These are phyloP conservation scores for Paramecium primaurelia DNA, from an alignment of 73 alveolate species.

Conservation along the genomic window DNA sequence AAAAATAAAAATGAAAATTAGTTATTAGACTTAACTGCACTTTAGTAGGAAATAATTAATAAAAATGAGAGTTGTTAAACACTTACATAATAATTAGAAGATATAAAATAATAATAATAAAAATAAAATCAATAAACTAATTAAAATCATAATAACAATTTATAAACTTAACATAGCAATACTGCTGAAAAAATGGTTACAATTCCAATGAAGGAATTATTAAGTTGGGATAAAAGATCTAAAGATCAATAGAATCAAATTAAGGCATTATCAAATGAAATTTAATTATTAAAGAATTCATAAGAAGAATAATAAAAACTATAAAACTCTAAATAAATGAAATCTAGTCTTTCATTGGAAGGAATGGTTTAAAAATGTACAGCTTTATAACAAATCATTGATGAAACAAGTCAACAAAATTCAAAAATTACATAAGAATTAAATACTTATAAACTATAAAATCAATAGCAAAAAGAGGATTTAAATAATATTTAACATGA, in stretches of 20 bases:
- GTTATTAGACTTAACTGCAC: background rate
- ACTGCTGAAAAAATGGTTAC: slow-evolving; percentile 20
- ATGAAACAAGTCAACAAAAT: background rate
- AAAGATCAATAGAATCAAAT: slow-evolving; percentile 8
- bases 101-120: background rate
- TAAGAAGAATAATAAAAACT: background rate
- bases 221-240: slow-evolving; percentile 34
- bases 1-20: background rate
- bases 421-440: background rate
- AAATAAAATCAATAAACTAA: background rate
- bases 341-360: background rate
- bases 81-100: background rate
- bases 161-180: background rate
- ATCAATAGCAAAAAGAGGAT: background rate
- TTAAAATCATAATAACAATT: background rate
- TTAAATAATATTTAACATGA: background rate
- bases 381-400: slow-evolving; percentile 18
- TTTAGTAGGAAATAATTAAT: background rate
- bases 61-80: background rate
- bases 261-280: slow-evolving; percentile 17
- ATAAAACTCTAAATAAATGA: slow-evolving; percentile 21
- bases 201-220: background rate
- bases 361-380: background rate
- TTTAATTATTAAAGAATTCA: background rate
- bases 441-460: background rate